These are phyloP conservation scores for Penicillium sp. DNA, from an alignment of 2,329 filamentous ascomycete species.

Conservation along the genomic window DNA sequence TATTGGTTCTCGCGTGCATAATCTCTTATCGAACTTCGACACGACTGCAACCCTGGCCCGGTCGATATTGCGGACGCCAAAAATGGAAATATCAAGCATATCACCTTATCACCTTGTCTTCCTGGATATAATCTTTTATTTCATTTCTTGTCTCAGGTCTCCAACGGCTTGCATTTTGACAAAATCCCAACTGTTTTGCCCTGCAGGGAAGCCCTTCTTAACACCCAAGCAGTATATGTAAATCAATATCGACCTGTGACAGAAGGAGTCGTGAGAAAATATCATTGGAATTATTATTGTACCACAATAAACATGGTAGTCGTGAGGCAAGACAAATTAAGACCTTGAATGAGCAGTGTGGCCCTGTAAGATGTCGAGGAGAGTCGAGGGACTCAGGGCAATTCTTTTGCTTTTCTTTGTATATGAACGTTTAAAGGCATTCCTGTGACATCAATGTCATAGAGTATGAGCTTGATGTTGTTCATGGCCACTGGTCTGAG, in stretches of 20 bases:
- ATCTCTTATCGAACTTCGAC: neutral
- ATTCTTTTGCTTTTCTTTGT: neutral
- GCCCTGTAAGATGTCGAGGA: neutral
- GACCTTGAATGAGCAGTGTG: neutral
- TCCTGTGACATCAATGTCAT: neutral
- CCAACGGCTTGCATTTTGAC: neutral
- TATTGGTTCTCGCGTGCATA: neutral
- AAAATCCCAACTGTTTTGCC: too few relatives aligned
- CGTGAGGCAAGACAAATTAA: neutral
- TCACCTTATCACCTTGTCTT: neutral
- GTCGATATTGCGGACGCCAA: neutral
- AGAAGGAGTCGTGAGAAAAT: neutral
- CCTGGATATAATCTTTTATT: neutral
- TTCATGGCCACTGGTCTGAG: neutral
- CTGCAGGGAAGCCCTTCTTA: too few relatives aligned
- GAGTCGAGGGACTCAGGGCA: neutral
- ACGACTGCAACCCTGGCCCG: neutral
- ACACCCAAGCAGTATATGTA: neutral
- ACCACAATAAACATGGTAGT: neutral
- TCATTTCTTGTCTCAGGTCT: neutral
- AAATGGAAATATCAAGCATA: too few relatives aligned
- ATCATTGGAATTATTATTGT: too few relatives aligned
- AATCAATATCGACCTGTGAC: neutral
- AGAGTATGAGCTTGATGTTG: too few relatives aligned
- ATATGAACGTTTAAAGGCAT: neutral